Percentiles rank a stretch among this genome's conserved stretches.
phyloP scores from a whole-genome alignment of 345 rosid species.

The Hypericum perforatum region DNA sequence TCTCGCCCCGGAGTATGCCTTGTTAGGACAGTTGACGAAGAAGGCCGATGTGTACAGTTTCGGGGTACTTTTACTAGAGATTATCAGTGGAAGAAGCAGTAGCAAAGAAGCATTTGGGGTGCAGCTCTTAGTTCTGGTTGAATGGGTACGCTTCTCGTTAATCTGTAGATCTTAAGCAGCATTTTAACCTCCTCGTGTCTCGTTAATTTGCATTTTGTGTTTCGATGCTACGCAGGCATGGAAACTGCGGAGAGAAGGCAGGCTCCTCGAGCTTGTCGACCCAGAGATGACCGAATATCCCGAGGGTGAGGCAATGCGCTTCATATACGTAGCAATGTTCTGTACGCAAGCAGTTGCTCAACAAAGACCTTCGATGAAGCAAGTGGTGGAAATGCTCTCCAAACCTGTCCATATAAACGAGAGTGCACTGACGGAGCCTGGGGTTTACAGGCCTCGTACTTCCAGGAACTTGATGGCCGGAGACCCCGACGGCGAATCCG shows the following conservation, averaged over 20 bases:
- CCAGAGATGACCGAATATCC: slow-evolving; percentile 49
- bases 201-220: slow-evolving; percentile 9
- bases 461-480: slow-evolving; percentile 18
- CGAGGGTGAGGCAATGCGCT: slow-evolving; percentile 46
- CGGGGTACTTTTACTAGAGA: slow-evolving; percentile 76
- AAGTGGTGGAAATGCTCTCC: slow-evolving; percentile 80
- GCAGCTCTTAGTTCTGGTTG: slow-evolving; percentile 55
- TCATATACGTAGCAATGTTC: slow-evolving; percentile 68
- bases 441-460: slow-evolving; percentile 31
- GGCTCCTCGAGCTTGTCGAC: slow-evolving; percentile 65
- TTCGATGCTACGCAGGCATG: slow-evolving; percentile 45
- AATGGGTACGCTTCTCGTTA: slow-evolving; percentile 60
- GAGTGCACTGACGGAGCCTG: slow-evolving; percentile 51
- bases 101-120: slow-evolving; percentile 72
- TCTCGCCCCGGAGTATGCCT: slow-evolving; percentile 91
- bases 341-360: slow-evolving; percentile 68
- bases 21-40: slow-evolving; percentile 73
- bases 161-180: not conserved
- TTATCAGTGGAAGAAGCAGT: slow-evolving; percentile 75
- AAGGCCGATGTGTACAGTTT: slow-evolving; percentile 95
- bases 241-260: slow-evolving; percentile 62
- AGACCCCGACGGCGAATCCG: slow-evolving; percentile 33
- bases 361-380: slow-evolving; percentile 75
- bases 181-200: not conserved
- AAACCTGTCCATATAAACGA: slow-evolving; percentile 61